phyloP scores from a whole-genome alignment of 176 grass and related monocot species.

The Oryza brachyantha region DNA sequence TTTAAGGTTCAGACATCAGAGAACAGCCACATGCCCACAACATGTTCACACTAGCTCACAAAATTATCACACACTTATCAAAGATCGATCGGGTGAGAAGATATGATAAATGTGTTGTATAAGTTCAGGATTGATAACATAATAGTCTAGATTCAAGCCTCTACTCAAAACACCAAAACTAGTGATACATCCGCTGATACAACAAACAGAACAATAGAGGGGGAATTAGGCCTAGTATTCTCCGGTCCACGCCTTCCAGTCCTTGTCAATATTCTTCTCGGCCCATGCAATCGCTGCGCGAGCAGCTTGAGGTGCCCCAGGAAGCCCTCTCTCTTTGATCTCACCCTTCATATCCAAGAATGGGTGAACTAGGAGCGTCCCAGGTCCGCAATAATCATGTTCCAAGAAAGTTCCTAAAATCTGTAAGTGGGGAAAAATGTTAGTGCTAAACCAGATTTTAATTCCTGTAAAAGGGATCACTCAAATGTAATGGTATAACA shows the following conservation, averaged over 20 bases:
- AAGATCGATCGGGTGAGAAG: background rate
- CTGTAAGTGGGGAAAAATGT: slow-evolving; percentile 37
- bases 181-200: slow-evolving; percentile 4
- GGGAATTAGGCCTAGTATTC: slow-evolving; percentile 35
- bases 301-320: slow-evolving; percentile 64
- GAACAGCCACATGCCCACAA: background rate
- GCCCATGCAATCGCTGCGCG: slow-evolving; percentile 73
- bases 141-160: slow-evolving; percentile 20
- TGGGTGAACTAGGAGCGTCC: slow-evolving; percentile 74
- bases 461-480: background rate
- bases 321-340: slow-evolving; percentile 61
- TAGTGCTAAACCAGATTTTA: background rate
- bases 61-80: background rate
- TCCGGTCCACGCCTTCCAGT: slow-evolving; percentile 78
- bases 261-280: slow-evolving; percentile 77
- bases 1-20: background rate
- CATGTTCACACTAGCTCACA: background rate
- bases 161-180: slow-evolving; percentile 1
- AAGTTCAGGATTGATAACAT: background rate
- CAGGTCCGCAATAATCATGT: slow-evolving; percentile 70
- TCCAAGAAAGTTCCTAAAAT: slow-evolving; percentile 58
- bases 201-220: background rate
- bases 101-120: background rate
- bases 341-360: slow-evolving; percentile 85
- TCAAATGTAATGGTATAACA: background rate